Percentiles rank a stretch among this genome's conserved stretches.
Evolutionary conservation across 1,139 yeast species (phyloP).

Genomic region (Suhomyces bribrorum): DNA sequence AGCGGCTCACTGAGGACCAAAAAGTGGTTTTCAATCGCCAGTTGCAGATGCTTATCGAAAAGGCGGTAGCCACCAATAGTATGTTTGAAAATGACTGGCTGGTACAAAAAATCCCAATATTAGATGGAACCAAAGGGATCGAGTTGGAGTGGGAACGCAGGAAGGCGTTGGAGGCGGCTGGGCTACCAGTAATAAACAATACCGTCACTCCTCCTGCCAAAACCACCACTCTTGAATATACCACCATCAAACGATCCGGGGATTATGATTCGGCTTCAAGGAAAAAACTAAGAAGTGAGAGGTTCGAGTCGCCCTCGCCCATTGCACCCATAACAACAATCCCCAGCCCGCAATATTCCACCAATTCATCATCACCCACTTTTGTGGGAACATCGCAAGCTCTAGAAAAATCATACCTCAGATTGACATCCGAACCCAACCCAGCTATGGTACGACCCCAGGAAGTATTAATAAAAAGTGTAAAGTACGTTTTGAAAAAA

Average conservation of each 20-base stretch:
- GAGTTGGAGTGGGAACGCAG: slow-evolving; percentile 17
- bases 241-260: slow-evolving; percentile 4
- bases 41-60: slow-evolving; percentile 48
- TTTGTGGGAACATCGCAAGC: slow-evolving; percentile 66
- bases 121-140: slow-evolving; percentile 29
- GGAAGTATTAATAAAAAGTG: slow-evolving; percentile 56
- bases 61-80: slow-evolving; percentile 49
- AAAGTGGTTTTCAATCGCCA: slow-evolving; percentile 43
- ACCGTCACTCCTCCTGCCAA: not conserved
- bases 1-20: slow-evolving; percentile 21
- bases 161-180: slow-evolving; percentile 9
- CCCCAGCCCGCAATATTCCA: slow-evolving; percentile 5
- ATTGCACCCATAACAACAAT: slow-evolving; percentile 3
- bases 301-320: slow-evolving; percentile 45
- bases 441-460: slow-evolving; percentile 82
- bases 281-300: slow-evolving; percentile 47
- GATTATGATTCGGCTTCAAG: slow-evolving; percentile 40
- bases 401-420: slow-evolving; percentile 74
- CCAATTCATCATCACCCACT: slow-evolving; percentile 2
- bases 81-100: slow-evolving; percentile 64
- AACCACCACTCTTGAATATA: slow-evolving; percentile 1
- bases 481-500: slow-evolving; percentile 55
- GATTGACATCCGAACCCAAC: slow-evolving; percentile 90
- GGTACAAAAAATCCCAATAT: slow-evolving; percentile 53
- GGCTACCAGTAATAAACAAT: not conserved